Base-by-base conservation (phyloP, 768 basidiomycete species). In the Kwoniella dendrophila region DNA sequence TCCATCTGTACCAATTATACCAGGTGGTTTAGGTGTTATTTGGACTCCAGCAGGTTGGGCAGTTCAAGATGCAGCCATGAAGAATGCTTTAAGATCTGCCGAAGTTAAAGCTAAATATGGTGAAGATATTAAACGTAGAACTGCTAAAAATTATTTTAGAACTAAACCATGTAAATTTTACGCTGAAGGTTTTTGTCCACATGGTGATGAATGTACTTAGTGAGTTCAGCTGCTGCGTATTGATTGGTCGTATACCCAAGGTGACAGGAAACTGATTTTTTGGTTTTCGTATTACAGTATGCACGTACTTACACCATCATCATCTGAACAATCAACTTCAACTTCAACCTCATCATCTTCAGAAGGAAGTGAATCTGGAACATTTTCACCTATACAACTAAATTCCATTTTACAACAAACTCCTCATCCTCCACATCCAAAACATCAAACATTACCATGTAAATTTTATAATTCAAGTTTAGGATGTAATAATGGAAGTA, bases 391-490 rank as follows among this genome's bases (percentile, higher is more conserved):
- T 33, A 29, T 24, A 45, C 41, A 36, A 44, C 2, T 34, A n/a
- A n/a, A n/a, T n/a, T n/a, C n/a, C n/a, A n/a, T 22, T 47, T 52
- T 30, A 18, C 43, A 41, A n/a, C 41, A 22, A n/a, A 34, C 36
- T 47, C 49, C 26, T 4, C 54, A 38, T 22, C 7, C 12, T 18
- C 29, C 47, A 30, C 63, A 63, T n/a, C 64, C 64, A 29, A 54
- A 64, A 44, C 52, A 43, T 58, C 59, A 49, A 29, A 70, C 68
- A 16, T 41, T 62, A 0, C 64, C 72, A 6, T 75, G 67, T 45
- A 71, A 76, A 67, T 79, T 77, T 61, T 79, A 59, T 71, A 79
- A 79, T 61, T 77, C 76, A 1, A 44, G 70, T 3, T 41, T 45
- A 24, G 78, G 78, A 10, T 79, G 78, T 33, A 50, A 30, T 29